Base-by-base conservation (phyloP, 1,139 yeast species). In the Groenewaldozyma auringiensis region DNA sequence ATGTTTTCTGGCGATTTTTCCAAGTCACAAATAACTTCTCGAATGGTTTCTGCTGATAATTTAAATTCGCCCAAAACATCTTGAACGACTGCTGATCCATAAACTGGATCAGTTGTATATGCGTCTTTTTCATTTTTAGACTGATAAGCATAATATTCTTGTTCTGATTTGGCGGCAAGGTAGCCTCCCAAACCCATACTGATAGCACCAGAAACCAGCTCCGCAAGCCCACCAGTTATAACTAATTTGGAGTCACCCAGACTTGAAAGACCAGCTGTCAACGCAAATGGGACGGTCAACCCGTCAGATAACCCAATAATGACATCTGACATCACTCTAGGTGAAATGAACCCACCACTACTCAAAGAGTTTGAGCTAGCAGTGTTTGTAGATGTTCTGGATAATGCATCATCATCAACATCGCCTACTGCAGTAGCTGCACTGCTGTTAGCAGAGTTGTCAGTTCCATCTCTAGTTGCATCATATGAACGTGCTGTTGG, bases 141-240 rank as follows among this genome's bases (percentile, higher is more conserved):
- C 62, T 81, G 83, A 32, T 56, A 51, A 46, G 57, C 51, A 53
- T 61, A 66, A 52, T 62, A 64, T 59, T 83, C 92, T 45, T 68
- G 65, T 65, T 83, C 94, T 6, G 83, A 76, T 61, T 78, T 79
- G 43, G 92, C 92, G n/a, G 94, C 94, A 50, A 83, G 72, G 60
- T 73, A 83, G 22, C 94, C 94, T 29, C 94, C 94, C 49, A 83
- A 74, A 2, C 94, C 94, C 94, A 83, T 83, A 41, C 86, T 79
- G 45, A 83, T 83, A 41, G 94, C 88, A 16, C 94, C 94, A 2
- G 88, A 80, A 1, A 83, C 89, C 51, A 83, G 76, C 67, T 83
- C 94, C 9, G 94, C 94, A 75, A 83, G 72, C 40, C 94, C 94
- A 67, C 92, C 94, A 33, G 92, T 83, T 48, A 83, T 83, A 41